Base-by-base conservation (phyloP, 768 basidiomycete species). In the Suillus fuscotomentosus region DNA sequence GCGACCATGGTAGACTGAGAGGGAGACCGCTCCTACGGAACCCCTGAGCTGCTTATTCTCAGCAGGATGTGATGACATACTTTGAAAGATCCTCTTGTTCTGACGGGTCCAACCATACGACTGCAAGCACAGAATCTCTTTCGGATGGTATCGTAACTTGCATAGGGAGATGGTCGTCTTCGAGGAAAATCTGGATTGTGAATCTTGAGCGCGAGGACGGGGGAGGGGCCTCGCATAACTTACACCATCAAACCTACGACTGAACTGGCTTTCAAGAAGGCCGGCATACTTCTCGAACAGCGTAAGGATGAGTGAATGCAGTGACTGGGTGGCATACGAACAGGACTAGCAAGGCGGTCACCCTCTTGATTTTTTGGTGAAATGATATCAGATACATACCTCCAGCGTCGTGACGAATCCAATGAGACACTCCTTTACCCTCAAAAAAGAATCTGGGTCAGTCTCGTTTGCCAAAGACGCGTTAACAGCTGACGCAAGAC, bases 101-200 rank as follows among this genome's bases (percentile, higher is more conserved):
- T 3, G 79, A 78, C n/a, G 84, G 80, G 24, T 79, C 84, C 45
- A 99, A 78, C 93, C 95, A 98, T 27, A 96, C 92, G 0, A 87
- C 85, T 55, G 85, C 86, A n/a, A 96, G 79, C 2, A 95, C 87
- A 39, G 83, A 84, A 10, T 89, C 88, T 60, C 90, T 81, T 68
- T 97, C 92, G 15, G 80, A 75, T 0, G 77, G 70, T 3, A 78
- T 80, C 53, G 88, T 84, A 3, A 85, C 83, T 71, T 88, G 84
- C 93, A 99, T 96, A 5, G 95, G 88, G 45, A 92, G 83, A 74
- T 92, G 88, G 72, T 99, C 97, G 72, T 99, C 97, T 71, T 91
- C 82, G 59, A 83, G 79, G 9, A 97, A 86, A 68, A 93, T 90
- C 95, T 97, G 68, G 57, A 66, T 27, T 22, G 15, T 54, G 15